Evolutionary conservation across 768 basidiomycete genomes (phyloP).

Genomic region (Tricholoma terreum): DNA sequence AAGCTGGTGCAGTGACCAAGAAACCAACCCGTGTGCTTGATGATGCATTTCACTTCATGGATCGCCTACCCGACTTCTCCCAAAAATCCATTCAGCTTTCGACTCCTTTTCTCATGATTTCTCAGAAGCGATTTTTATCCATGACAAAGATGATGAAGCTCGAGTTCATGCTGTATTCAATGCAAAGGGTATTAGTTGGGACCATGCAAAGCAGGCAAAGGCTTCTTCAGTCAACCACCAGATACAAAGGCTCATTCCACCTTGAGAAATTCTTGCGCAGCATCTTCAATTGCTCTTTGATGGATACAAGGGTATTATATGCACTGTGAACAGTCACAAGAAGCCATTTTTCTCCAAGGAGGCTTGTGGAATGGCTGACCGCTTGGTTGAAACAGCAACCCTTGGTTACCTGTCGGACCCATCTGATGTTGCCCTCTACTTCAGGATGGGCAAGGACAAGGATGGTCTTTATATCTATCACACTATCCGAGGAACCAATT

Average conservation of each 20-base stretch:
- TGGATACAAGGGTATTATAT: no score
- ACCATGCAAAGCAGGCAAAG: not conserved
- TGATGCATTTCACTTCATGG: no score
- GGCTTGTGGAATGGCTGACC: no score
- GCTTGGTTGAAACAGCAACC: no score
- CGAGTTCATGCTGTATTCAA: not conserved
- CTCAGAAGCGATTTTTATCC: not conserved
- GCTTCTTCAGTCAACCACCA: no score
- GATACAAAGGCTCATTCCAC: not conserved
- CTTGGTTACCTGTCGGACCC: no score
- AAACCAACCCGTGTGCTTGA: no score
- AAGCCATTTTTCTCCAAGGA: no score
- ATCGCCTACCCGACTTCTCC: not conserved
- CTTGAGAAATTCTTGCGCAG: not conserved
- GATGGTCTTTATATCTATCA: constrained; percentile 15
- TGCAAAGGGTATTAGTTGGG: not conserved
- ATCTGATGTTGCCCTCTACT: constrained; percentile 16
- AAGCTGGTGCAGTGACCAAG: no score
- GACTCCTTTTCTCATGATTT: no score
- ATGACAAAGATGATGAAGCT: not conserved
- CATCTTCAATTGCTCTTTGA: not conserved
- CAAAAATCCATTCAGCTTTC: not conserved
- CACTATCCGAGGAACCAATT: constrained; percentile 18
- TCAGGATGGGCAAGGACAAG: constrained; percentile 9
- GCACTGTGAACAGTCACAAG: no score